A percentile compares a stretch with the other conserved stretches of the same genome.
Conservation (phyloP, 2,329 filamentous ascomycete species). For the Penicillium concentricum region DNA sequence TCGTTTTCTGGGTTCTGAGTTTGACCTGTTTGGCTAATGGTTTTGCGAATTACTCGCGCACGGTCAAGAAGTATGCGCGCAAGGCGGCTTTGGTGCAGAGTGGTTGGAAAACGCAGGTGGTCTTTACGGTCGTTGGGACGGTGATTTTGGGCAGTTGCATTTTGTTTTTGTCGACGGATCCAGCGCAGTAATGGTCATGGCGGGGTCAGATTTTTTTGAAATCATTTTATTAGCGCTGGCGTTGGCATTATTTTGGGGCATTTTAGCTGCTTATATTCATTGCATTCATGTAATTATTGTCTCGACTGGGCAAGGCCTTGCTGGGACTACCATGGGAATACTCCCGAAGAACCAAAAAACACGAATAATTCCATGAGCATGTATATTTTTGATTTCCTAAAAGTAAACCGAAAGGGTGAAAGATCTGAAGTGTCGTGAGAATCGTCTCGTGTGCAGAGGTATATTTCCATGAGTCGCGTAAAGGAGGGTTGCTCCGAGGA, state of each 20-base stretch:
- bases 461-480: slow-evolving; percentile 14
- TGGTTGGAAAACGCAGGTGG: slow-evolving; percentile 87
- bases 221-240: background rate
- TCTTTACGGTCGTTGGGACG: slow-evolving; percentile 51
- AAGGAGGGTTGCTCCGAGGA: background rate
- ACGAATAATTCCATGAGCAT: background rate
- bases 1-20: slow-evolving; percentile 82
- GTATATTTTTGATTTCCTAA: background rate
- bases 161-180: slow-evolving; percentile 44
- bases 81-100: slow-evolving; percentile 83
- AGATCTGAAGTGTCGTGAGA: background rate
- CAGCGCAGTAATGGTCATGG: slow-evolving; percentile 18
- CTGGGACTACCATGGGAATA: background rate
- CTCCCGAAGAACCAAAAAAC: background rate
- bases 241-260: background rate
- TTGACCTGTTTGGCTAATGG: slow-evolving; percentile 75
- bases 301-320: background rate
- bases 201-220: background rate
- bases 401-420: background rate
- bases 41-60: slow-evolving; percentile 81
- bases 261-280: background rate
- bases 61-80: slow-evolving; percentile 76
- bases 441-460: slow-evolving; percentile 9
- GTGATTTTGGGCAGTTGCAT: slow-evolving; percentile 48
- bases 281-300: background rate